Evolutionary conservation across 345 rosid species (phyloP), one percentile per base, ranked within the genome.

Genomic region (Moricandia moricandioides): DNA sequence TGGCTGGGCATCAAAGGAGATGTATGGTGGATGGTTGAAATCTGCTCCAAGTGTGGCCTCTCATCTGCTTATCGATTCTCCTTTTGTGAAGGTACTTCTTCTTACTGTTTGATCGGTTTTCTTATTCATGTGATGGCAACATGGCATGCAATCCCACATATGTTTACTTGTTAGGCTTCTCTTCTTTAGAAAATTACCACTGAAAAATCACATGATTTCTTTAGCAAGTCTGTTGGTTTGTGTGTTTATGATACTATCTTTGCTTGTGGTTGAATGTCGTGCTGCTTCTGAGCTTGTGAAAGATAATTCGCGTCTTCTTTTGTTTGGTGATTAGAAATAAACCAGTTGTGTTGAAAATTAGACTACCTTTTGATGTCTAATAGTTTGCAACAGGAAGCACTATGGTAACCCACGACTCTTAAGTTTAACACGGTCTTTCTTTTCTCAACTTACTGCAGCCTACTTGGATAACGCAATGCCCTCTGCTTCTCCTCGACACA

Each of bases 1-100:
- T 27, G 84, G 97, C 72, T 94, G 98, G 98, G 96, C 97, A 80
- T 90, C 98, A 35, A 94, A 91, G 84, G 98, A 94, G 83, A 91
- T 94, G 98, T 94, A 91, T 80, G 87, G 84, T 64, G 97, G 97
- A 75, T 82, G 80, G 73, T 64, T 94, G 73, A 83, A 86, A 82
- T 91, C 98, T 39, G 86, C 97, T 74, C 40, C 89, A 3, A 78
- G 81, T 71, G 97, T 85, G 17, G 84, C 97, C 57, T 82, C 88
- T 57, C 97, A 94, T 86, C 89, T 91, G 78, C 98, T 91, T 78
- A 84, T 88, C 35, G 89, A 91, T 82, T 84, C 96, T 77, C 95
- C 96, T 2, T 88, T 90, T 82, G 95, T 94, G 74, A 94, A 89
- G 98, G 98, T 91, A 90, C 57, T n/a, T n/a, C 35, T 14, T 33